Base-by-base conservation (phyloP, 1,284 basidiomycete genomes). In the Cutaneotrichosporon cyanovorans region DNA sequence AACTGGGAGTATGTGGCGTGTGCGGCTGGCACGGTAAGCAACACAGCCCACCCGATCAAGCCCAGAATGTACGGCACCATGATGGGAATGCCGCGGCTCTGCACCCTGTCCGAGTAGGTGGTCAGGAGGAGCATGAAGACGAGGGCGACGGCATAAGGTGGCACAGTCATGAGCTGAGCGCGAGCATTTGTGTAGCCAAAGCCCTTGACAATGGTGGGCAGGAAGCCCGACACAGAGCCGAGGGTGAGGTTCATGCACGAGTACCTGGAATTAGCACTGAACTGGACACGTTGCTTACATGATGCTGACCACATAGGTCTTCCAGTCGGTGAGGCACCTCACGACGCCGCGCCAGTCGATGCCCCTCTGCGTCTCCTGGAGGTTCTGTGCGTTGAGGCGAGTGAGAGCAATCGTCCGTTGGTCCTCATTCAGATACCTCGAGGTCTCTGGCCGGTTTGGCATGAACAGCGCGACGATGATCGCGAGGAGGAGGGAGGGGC, bases 361-460 rank as follows among this genome's bases (percentile, higher is more conserved):
- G 7, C 72, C 71, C 4, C 47, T 41, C 7, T 52, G 36, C 5
- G 37, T 65, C 58, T 90, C 87, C 12, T 28, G 37, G 42, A 50
- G 8, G 48, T 50, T 12, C 43, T 46, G 23, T 31, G 48, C 12
- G 25, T 42, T 0, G 10, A 50, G 44, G 3, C 48, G 30, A 12
- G n/a, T 22, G 7, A 18, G 12, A 22, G 42, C 20, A 19, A 45
- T 9, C 2, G 22, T 40, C 2, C 48, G 43, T 32, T 50, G 35
- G 1, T n/a, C 9, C 5, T 25, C 22, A 5, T 22, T 42, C 30
- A 50, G 11, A 18, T 28, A 83, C 0, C 65, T 66, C 0, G 85
- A 84, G 15, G 78, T 81, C 59, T 88, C 84, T 0, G 87, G 87
- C 19, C 85, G 74, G 47, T 82, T 77, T 0, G 87, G 87, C 0